phyloP scores from a whole-genome alignment of 306 rosid species.

The Quercus alba region DNA sequence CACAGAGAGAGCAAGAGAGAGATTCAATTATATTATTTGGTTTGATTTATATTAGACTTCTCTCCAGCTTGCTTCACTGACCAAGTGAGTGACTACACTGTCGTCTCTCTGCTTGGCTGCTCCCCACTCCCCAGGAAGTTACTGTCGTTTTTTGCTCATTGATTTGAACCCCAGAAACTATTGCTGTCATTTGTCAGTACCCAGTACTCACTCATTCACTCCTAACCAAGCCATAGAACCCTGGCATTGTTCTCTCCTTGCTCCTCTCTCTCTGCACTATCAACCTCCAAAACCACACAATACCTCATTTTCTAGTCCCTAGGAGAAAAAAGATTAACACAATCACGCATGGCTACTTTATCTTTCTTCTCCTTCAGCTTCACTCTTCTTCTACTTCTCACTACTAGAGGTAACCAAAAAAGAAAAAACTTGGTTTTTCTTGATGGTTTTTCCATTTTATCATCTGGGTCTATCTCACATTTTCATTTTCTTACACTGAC shows the following conservation, averaged over 20 bases:
- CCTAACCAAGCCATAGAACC: not conserved
- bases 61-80: too few species aligned
- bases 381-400: slow-evolving; percentile 29
- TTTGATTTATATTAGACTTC: too few species aligned
- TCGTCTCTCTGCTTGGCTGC: too few species aligned
- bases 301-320: too few species aligned
- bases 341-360: slow-evolving; percentile 31
- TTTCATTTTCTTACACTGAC: not conserved
- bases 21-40: too few species aligned
- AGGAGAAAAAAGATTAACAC: not conserved
- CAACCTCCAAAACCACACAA: too few species aligned
- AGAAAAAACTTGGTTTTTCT: not conserved
- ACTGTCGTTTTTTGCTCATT: not conserved
- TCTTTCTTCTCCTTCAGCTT: slow-evolving; percentile 16
- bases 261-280: not conserved
- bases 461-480: not conserved
- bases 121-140: too few species aligned
- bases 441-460: not conserved
- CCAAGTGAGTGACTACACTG: too few species aligned
- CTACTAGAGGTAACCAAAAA: slow-evolving; percentile 28
- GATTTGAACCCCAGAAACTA: not conserved
- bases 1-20: too few species aligned
- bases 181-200: not conserved
- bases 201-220: not conserved
- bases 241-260: not conserved